Evolutionary conservation across 1,284 basidiomycete species (phyloP), one percentile per base, ranked within the genome.

Genomic region (Fomitiporia mediterranea): DNA sequence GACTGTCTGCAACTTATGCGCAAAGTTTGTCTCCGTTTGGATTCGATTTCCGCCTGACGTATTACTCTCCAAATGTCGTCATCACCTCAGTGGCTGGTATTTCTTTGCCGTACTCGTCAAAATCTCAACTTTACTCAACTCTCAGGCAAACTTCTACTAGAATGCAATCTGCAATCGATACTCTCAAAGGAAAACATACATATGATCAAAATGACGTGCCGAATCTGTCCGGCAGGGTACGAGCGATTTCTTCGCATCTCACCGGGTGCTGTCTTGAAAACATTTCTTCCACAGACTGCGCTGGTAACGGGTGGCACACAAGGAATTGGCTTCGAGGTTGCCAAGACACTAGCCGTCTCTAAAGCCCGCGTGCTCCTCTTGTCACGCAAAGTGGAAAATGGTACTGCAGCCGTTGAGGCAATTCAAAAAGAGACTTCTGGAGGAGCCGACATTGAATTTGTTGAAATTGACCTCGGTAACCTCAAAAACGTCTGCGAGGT

Each of bases 301-400:
- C 60, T 78, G n/a, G 68, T 78, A 15, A 77, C 76, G 7, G 74
- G 74, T 21, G 75, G 71, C 9, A 74, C 73, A 0, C 64, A 65
- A 25, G 73, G 73, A 35, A 74, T 76, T 39, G 72, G 74, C 15
- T 72, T 69, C 51, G 73, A 76, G 56, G 68, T 75, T 46, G 70
- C 74, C 21, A 68, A 68, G 43, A 64, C 70, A n/a, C 67, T 76
- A 38, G 70, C 70, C 0, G 63, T 68, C 30, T 68, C 69, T 19
- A 69, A 69, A n/a, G 74, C 73, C 0, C 69, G 68, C 19, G 72
- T 75, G 21, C 66, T 77, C 51, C 63, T 77, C 49, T 63, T 75
- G 32, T 73, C 74, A 42, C 66, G 70, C 52, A 69, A 71, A 54
- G 60, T 68, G 30, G 73, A 77, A 53, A 67, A 72, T 51, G 74